Evolutionary conservation across 768 basidiomycete genomes (phyloP).

Genomic region (Exidia glandulosa): DNA sequence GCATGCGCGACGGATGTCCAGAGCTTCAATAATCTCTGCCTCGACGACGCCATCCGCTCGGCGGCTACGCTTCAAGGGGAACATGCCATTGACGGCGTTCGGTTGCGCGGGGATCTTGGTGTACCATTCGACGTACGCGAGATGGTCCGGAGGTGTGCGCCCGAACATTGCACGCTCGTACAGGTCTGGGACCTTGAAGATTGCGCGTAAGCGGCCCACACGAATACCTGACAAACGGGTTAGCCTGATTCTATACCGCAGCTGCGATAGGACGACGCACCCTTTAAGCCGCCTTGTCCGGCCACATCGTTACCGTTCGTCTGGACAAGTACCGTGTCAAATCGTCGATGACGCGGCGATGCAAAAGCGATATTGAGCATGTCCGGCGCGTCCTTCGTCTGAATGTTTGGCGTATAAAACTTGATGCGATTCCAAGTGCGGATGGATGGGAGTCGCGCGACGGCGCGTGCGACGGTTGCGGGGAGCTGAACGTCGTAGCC

Average conservation of each 20-base stretch:
- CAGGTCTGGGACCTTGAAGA: conserved; percentile 7
- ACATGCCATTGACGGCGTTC: not conserved
- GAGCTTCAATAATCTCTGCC: conserved; percentile 16
- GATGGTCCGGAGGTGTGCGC: conserved; percentile 1
- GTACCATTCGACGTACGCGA: conserved; percentile 19
- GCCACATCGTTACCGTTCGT: not conserved
- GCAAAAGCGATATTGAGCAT: not conserved
- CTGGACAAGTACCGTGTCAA: not conserved
- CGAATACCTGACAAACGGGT: not conserved
- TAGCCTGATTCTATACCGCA: not conserved
- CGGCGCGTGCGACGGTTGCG: too few relatives aligned
- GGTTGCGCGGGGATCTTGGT: conserved; percentile 3
- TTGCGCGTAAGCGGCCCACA: conserved; percentile 7
- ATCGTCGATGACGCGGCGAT: not conserved
- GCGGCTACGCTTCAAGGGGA: not conserved
- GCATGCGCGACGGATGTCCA: conserved; percentile 13
- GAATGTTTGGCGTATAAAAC: not conserved
- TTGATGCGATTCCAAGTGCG: too few relatives aligned
- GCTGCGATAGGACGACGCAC: not conserved
- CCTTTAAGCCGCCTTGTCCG: not conserved
- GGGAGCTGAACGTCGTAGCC: too few relatives aligned
- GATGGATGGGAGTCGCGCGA: too few relatives aligned
- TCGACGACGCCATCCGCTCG: conserved; percentile 2
- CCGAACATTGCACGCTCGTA: not conserved
- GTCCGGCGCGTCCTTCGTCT: not conserved